Evolutionary conservation across 805 yeast genomes (phyloP), one percentile per base, ranked within the genome.

Genomic region (Saturnispora saitoi): DNA sequence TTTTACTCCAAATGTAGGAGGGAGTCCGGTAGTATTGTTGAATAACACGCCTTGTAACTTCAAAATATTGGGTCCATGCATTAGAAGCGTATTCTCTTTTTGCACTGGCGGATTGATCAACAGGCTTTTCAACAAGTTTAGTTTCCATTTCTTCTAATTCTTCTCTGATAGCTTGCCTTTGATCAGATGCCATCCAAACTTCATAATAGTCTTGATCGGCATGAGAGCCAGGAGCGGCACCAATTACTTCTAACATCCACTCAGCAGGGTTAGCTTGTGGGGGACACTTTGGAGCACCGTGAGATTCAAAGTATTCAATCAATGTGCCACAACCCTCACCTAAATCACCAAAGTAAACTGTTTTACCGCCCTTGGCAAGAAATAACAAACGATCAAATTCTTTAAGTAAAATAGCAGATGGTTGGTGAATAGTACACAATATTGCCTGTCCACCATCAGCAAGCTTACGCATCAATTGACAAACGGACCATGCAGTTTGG

Each of bases 201-300:
- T 84, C 82, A 59, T 78, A 72, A 59, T 81, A 84, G 63, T 84
- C 86, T 65, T 80, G 85, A 43, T 71, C 71, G 17, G 88, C 85
- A 56, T 78, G 82, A 32, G 86, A 77, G 46, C 88, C 89, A 6
- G 89, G 89, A 32, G 89, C 88, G 47, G 89, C 89, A 58, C 90
- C 89, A 58, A 83, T 83, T 53, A 81, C 85, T 53, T 84, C 84
- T 66, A 88, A 71, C 95, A 88, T 88, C 93, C 95, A 88, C 69
- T 87, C 95, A 12, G 90, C 91, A 30, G 91, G 93, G 56, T 85
- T 85, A 5, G 86, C 88, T 38, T 72, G 71, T 6, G 71, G 67
- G 17, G 90, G 89, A 68, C 90, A 84, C 48, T 70, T 68, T 24
- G 72, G 75, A 39, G 89, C 78, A 47, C 88, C 89, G 54, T 82